Evolutionary conservation across 1,284 basidiomycete genomes (phyloP).

Genomic region (Microbotryum intermedium): DNA sequence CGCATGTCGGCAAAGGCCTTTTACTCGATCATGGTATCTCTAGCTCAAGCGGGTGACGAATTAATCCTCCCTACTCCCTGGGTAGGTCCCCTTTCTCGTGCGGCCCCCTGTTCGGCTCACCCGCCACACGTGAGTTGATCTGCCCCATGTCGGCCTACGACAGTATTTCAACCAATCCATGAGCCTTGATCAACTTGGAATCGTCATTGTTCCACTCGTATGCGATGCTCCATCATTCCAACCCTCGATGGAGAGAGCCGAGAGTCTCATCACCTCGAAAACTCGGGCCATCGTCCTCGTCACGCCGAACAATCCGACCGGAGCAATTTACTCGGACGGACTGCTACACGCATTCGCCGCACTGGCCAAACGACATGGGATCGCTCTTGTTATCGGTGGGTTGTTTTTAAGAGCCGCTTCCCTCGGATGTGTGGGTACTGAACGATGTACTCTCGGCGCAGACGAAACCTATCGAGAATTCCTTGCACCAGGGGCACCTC

Average conservation of each 20-base stretch:
- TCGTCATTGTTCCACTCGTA: conserved; percentile 55
- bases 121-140: conserved; percentile 11
- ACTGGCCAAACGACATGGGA: conserved; percentile 51
- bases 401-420: conserved; percentile 8
- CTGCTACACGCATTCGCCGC: conserved; percentile 57
- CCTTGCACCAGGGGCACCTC: conserved; percentile 42
- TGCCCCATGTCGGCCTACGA: background rate
- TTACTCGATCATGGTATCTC: conserved; percentile 52
- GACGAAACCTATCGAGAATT: conserved; percentile 88
- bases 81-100: conserved; percentile 32
- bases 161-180: conserved; percentile 1
- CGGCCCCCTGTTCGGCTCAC: background rate
- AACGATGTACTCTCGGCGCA: background rate
- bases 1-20: conserved; percentile 50
- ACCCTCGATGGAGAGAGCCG: conserved; percentile 46
- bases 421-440: background rate
- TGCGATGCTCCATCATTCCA: conserved; percentile 52
- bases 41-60: conserved; percentile 64
- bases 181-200: conserved; percentile 16
- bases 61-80: conserved; percentile 71
- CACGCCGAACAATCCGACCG: conserved; percentile 69
- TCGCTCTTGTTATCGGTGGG: conserved; percentile 61
- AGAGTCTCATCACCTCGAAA: conserved; percentile 51
- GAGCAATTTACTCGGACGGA: conserved; percentile 57
- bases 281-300: conserved; percentile 67